Evolutionary conservation across 139 green algal species (phyloP).

Genomic region (Coccomyxa sp.): DNA sequence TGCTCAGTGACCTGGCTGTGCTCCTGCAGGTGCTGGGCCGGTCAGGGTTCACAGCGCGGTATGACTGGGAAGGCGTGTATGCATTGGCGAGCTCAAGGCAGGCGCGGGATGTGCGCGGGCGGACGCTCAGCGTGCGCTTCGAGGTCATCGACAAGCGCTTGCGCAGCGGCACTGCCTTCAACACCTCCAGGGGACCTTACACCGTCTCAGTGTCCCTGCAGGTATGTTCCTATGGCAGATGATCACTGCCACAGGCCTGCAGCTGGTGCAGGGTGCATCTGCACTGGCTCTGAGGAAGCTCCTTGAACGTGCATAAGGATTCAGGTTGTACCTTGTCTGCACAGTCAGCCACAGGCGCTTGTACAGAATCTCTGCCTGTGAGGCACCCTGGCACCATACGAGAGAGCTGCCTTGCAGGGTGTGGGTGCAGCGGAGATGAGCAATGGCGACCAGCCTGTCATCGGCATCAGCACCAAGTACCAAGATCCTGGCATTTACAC

Average conservation of each 20-base stretch:
- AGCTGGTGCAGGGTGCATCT: too few species aligned
- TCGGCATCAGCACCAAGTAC: slow-evolving; percentile 70
- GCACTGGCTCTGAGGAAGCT: too few species aligned
- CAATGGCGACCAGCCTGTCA: slow-evolving; percentile 62
- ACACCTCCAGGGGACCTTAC: slow-evolving; percentile 56
- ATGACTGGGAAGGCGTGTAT: slow-evolving; percentile 66
- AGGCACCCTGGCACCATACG: too few species aligned
- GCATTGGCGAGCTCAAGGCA: slow-evolving; percentile 43
- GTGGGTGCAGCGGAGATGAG: slow-evolving; percentile 69
- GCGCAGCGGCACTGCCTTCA: not conserved
- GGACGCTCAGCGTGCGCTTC: slow-evolving; percentile 63
- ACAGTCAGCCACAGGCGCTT: too few species aligned
- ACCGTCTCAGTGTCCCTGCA: slow-evolving; percentile 66
- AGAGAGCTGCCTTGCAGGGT: too few species aligned
- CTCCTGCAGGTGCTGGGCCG: slow-evolving; percentile 67
- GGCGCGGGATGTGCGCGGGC: slow-evolving; percentile 71
- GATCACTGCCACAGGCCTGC: too few species aligned
- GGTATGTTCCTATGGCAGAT: slow-evolving; percentile 23
- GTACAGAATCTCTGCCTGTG: too few species aligned
- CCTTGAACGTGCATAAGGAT: too few species aligned
- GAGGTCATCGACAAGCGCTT: slow-evolving; percentile 48
- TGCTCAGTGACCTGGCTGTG: too few species aligned
- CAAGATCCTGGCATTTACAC: slow-evolving; percentile 64
- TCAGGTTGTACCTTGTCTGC: too few species aligned
- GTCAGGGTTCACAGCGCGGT: slow-evolving; percentile 58